A percentile compares a stretch with the other conserved stretches of the same genome.
These are phyloP conservation scores for Paspalum notatum DNA, from an alignment of 176 grass and related monocot genomes.

Conservation along the genomic window DNA sequence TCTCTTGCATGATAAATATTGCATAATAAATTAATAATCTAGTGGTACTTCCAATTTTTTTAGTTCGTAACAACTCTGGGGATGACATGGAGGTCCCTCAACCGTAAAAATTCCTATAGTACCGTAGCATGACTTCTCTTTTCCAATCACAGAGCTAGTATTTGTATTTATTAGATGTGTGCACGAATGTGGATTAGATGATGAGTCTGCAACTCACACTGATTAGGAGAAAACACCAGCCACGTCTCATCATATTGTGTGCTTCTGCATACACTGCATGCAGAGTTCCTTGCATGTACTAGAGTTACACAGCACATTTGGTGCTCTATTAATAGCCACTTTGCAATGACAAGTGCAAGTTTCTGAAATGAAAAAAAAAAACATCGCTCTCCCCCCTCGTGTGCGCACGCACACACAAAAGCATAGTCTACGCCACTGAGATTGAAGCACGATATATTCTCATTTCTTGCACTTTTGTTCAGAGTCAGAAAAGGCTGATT, in stretches of 20 bases:
- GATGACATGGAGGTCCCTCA: neutral
- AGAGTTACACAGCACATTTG: slow-evolving; percentile 7
- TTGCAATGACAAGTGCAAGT: slow-evolving; percentile 2
- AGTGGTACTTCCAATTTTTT: neutral
- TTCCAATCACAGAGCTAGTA: neutral
- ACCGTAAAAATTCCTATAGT: slow-evolving; percentile 9
- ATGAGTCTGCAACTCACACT: slow-evolving; percentile 2
- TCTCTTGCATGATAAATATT: slow-evolving; percentile 33
- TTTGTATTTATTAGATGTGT: slow-evolving; percentile 10
- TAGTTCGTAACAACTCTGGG: slow-evolving; percentile 1
- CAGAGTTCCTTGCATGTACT: slow-evolving; percentile 23
- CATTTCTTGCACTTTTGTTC: slow-evolving; percentile 41
- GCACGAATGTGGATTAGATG: neutral
- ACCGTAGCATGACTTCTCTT: neutral
- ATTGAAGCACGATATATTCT: slow-evolving; percentile 28
- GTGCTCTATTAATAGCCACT: slow-evolving; percentile 8
- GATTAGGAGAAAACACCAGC: neutral
- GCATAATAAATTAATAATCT: neutral
- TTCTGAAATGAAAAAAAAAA: slow-evolving; percentile 35
- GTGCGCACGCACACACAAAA: neutral
- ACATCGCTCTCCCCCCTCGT: neutral
- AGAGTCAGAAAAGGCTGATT: slow-evolving; percentile 69
- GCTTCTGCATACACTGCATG: slow-evolving; percentile 20
- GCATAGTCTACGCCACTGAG: neutral
- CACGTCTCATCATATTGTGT: slow-evolving; percentile 6